Evolutionary conservation across 1,284 basidiomycete species (phyloP), one percentile per base, ranked within the genome.

Genomic region (Malassezia caprae): DNA sequence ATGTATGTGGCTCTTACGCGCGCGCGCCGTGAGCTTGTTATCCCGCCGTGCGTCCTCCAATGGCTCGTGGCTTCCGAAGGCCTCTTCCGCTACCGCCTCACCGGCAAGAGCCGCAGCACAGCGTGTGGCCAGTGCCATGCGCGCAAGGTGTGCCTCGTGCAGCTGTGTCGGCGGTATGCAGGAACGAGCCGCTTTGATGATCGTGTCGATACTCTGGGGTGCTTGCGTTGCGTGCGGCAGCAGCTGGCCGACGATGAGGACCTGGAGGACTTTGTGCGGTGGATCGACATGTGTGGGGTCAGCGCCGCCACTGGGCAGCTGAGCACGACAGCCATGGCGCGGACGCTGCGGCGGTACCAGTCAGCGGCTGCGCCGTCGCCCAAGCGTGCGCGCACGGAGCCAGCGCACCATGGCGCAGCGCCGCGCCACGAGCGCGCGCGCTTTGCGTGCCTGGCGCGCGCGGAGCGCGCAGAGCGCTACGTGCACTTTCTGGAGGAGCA

Each of bases 1-100:
- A 63, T 67, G 41, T 70, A 70, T 19, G 68, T 70, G 3, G 68
- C 66, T 0, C 39, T 67, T 12, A 68, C 68, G 10, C 53, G 68
- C 34, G 68, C 68, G 17, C 64, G 68, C 40, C 48, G 47, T 3
- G 48, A 60, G 31, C 59, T 70, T 4, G 46, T 67, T 10, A 44
- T 70, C 15, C 56, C 55, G 2, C 49, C 35, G 23, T 48, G 53
- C 21, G 51, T 68, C 10, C 35, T 66, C 8, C 53, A 62, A 37
- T 70, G 68, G 67, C 56, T 69, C 17, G 59, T 59, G 3, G 63
- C 62, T 6, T 52, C 64, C 8, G 53, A 64, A 1, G 67, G 67
- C 3, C 35, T 63, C 26, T 63, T 58, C 19, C 54, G 58, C 17
- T 61, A 51, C 45, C 55, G 55, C 11, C 44, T 48, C 19, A 24